phyloP scores from a whole-genome alignment of 108 stramenopile species.

The Chaetoceros muelleri region DNA sequence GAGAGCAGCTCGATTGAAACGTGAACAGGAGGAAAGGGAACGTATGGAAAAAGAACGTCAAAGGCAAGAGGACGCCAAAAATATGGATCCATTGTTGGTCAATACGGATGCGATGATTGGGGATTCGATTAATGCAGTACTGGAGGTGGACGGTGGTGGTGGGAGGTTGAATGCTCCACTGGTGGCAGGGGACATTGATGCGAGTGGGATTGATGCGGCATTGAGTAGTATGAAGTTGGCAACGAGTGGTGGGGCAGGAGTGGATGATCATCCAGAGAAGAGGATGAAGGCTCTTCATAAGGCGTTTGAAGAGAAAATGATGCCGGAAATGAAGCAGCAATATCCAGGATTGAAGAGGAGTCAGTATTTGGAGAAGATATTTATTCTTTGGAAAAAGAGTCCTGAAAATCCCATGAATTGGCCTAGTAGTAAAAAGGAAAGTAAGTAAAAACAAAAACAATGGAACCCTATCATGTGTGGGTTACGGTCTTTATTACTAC shows the following conservation, averaged over 20 bases:
- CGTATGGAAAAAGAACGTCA: constrained; percentile 24
- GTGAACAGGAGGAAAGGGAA: constrained; percentile 34
- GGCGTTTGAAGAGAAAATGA: constrained; percentile 81
- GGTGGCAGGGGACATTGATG: constrained; percentile 29
- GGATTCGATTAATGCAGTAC: not conserved
- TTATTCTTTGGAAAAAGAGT: constrained; percentile 77
- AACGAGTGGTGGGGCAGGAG: constrained; percentile 20
- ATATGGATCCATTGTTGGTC: constrained; percentile 57
- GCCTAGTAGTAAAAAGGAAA: too few species aligned
- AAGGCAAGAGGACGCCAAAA: constrained; percentile 23
- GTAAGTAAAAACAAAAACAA: too few species aligned
- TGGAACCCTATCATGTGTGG: too few species aligned
- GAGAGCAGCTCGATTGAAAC: constrained; percentile 30
- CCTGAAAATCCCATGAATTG: constrained; percentile 88
- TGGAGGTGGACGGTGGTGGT: constrained; percentile 1
- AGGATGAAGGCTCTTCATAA: constrained; percentile 74
- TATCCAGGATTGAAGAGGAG: constrained; percentile 84
- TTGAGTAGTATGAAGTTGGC: constrained; percentile 23
- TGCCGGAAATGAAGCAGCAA: constrained; percentile 72
- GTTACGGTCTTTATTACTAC: too few species aligned
- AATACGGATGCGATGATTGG: constrained; percentile 43
- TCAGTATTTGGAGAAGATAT: constrained; percentile 91
- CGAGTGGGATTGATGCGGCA: constrained; percentile 59
- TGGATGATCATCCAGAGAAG: constrained; percentile 37
- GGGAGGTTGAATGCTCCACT: constrained; percentile 22